Base-by-base conservation (phyloP, 2,329 filamentous ascomycete species). In the Zymoseptoria tritici region DNA sequence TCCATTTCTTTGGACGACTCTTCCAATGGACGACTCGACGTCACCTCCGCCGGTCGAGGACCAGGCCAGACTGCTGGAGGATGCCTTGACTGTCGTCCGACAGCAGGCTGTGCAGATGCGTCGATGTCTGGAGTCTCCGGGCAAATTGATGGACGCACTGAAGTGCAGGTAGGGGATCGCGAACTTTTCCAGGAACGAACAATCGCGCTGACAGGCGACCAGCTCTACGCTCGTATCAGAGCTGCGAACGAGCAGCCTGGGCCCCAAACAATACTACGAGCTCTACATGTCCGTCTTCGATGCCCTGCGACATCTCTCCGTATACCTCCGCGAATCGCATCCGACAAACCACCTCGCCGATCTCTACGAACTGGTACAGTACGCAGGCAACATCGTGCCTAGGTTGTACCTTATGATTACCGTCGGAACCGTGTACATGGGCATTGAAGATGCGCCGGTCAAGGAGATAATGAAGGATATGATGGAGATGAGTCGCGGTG, bases 381-480 rank as follows among this genome's bases (percentile, higher is more conserved):
- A 97, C 85, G 92, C 92, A 58, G 94, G 95, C 65, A 99, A 99
- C 74, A 97, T 99, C 67, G 88, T 99, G 60, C 94, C 94, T 22
- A 87, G 94, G 66, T 80, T 99, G 63, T 99, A 99, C 75, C 87
- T 99, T 61, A 99, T 99, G 95, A 94, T 99, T 71, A 99, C 95
- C 0, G 95, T 99, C 49, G 94, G 94, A 60, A 99, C 94, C 2
- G 95, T 96, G 54, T 99, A 99, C 80, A 99, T 99, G 94, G 88
- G 90, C 24, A 95, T 99, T 72, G 89, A 94, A 71, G 94, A 97
- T 81, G 94, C 95, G 60, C 94, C 94, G 0, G 94, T 99, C 67
- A 99, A 99, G 78, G 94, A 99, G 80, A 91, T 99, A 64, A 99
- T 99, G 94, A 99, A 99, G 78, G 94, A 99, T 76, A 99, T 99